Evolutionary conservation across 768 basidiomycete genomes (phyloP).

Genomic region (Albatrellus ellisii): DNA sequence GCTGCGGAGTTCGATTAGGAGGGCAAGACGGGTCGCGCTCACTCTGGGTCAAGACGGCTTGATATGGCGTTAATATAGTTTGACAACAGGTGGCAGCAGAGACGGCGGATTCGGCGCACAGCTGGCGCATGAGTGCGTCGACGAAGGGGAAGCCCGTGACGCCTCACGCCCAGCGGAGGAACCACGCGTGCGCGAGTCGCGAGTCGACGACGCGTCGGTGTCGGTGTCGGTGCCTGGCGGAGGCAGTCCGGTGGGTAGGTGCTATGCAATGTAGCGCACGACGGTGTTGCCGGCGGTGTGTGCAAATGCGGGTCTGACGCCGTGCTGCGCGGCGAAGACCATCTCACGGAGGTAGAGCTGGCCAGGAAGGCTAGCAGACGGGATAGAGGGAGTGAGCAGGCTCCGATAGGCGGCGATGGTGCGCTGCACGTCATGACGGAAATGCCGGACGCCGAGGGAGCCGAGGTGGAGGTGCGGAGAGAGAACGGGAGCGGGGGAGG

Average conservation of each 20-base stretch:
- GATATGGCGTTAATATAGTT: no score
- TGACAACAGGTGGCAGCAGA: no score
- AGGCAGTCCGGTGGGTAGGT: not conserved
- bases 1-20: no score
- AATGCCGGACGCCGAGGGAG: conserved; percentile 14
- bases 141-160: conserved; percentile 8
- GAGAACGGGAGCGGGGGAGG: conserved; percentile 15
- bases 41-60: no score
- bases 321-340: conserved; percentile 7
- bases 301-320: conserved; percentile 3
- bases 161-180: conserved; percentile 2
- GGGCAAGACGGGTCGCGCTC: no score
- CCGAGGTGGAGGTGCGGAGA: conserved; percentile 14
- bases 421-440: conserved; percentile 6
- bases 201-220: conserved; percentile 7
- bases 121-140: conserved; percentile 15
- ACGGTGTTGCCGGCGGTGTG: conserved; percentile 5
- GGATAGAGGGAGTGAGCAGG: not conserved
- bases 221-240: not conserved
- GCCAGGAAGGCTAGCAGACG: conserved; percentile 1
- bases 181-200: conserved; percentile 2
- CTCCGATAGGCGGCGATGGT: not conserved
- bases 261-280: conserved; percentile 4
- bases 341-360: conserved; percentile 8
- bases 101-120: conserved; percentile 11